phyloP scores from a whole-genome alignment of 495 filamentous ascomycete genomes.

The Astrothelium subdiscretum region DNA sequence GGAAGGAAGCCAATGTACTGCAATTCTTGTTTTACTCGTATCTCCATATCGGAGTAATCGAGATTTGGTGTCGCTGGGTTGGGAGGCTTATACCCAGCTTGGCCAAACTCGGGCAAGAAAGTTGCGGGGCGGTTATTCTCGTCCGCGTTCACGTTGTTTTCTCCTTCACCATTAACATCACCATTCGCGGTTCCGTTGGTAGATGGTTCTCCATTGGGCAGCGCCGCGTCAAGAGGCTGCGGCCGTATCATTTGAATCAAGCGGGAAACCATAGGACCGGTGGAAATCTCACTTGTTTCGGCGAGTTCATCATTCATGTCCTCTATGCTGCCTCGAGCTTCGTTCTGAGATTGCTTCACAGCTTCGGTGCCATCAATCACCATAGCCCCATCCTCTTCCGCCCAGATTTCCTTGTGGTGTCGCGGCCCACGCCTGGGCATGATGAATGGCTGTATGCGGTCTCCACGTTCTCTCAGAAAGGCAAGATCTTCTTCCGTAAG shows the following conservation, averaged over 20 bases:
- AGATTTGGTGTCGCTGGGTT: constrained; percentile 36
- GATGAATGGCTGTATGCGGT: constrained; percentile 69
- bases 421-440: constrained; percentile 77
- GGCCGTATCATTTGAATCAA: constrained; percentile 72
- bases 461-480: constrained; percentile 78
- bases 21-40: constrained; percentile 80
- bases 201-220: constrained; percentile 32
- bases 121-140: constrained; percentile 39
- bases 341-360: constrained; percentile 51
- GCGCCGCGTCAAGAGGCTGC: constrained; percentile 48
- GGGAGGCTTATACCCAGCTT: constrained; percentile 40
- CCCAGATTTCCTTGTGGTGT: constrained; percentile 82
- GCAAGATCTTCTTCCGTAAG: constrained; percentile 91
- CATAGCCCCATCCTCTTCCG: constrained; percentile 77
- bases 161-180: constrained; percentile 22
- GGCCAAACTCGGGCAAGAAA: constrained; percentile 3
- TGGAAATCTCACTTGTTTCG: constrained; percentile 83
- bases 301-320: constrained; percentile 70
- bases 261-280: constrained; percentile 75
- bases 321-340: constrained; percentile 73
- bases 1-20: constrained; percentile 86
- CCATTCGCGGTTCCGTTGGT: constrained; percentile 46
- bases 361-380: constrained; percentile 46
- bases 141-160: constrained; percentile 43
- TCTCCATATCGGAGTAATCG: constrained; percentile 75